phyloP scores from a whole-genome alignment of 352 stramenopile species.

The Phytopythium mirpurense region DNA sequence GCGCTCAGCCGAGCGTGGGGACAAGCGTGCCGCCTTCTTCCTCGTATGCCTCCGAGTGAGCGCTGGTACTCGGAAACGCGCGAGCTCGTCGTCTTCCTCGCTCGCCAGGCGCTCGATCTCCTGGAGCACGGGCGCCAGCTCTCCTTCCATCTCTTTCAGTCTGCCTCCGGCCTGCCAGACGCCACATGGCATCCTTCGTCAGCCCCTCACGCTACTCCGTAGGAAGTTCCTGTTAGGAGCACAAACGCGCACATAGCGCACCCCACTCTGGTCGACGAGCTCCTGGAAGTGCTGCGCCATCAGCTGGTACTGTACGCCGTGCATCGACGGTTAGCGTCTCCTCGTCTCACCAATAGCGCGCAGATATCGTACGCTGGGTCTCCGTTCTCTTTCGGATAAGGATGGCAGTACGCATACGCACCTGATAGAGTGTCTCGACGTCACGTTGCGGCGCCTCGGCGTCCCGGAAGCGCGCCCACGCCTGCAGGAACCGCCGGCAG shows the following conservation, averaged over 20 bases:
- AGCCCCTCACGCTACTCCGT: too few relatives aligned
- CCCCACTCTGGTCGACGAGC: constrained; percentile 2
- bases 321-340: not conserved
- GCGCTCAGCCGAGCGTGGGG: not conserved
- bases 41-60: constrained; percentile 1
- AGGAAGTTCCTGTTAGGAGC: too few relatives aligned
- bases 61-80: constrained; percentile 3
- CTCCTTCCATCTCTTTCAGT: constrained; percentile 15
- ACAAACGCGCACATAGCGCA: not conserved
- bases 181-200: not conserved
- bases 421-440: constrained; percentile 12
- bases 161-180: constrained; percentile 10
- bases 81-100: not conserved
- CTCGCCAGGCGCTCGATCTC: constrained; percentile 16
- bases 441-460: constrained; percentile 10
- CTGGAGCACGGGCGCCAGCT: constrained; percentile 14
- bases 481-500: constrained; percentile 54
- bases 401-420: not conserved
- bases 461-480: constrained; percentile 42
- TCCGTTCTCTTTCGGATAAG: not conserved
- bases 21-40: not conserved
- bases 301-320: constrained; percentile 20
- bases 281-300: constrained; percentile 32
- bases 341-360: not conserved
- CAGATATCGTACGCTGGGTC: not conserved